These are phyloP conservation scores for Tarenaya hassleriana DNA, from an alignment of 345 rosid genomes.

Conservation along the genomic window DNA sequence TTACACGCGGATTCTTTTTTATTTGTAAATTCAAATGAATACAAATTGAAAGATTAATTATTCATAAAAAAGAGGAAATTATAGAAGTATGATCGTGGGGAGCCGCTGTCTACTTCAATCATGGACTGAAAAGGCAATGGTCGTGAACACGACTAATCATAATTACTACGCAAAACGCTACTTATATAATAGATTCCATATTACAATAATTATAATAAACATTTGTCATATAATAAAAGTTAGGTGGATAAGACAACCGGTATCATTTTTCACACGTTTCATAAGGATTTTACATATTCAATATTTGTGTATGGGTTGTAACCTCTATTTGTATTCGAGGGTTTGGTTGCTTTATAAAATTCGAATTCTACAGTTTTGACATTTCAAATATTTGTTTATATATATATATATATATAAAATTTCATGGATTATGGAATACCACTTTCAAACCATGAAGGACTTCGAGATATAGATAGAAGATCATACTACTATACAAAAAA, in stretches of 20 bases:
- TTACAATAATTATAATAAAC: not conserved
- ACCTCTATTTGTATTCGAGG: too few relatives aligned
- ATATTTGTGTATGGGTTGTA: not conserved
- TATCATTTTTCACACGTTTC: constrained; percentile 7
- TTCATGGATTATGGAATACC: too few relatives aligned
- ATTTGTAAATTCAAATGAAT: too few relatives aligned
- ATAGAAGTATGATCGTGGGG: constrained; percentile 16
- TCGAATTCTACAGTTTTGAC: too few relatives aligned
- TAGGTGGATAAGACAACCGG: constrained; percentile 8
- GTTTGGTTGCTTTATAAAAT: too few relatives aligned
- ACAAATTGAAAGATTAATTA: too few relatives aligned
- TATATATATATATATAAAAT: too few relatives aligned
- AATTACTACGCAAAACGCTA: not conserved
- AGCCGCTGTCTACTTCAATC: constrained; percentile 26
- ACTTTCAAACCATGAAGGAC: too few relatives aligned
- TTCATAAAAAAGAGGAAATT: constrained; percentile 9
- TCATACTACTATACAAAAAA: not conserved
- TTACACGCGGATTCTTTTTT: too few relatives aligned
- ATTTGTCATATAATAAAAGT: not conserved
- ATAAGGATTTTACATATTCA: not conserved
- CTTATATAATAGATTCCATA: not conserved
- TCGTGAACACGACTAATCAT: constrained; percentile 29
- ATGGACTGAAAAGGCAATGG: constrained; percentile 24
- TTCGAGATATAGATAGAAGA: not conserved
- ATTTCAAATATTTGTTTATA: too few relatives aligned